Conservation (phyloP, 2,329 filamentous ascomycete species). For the Microascus cirrosus region DNA sequence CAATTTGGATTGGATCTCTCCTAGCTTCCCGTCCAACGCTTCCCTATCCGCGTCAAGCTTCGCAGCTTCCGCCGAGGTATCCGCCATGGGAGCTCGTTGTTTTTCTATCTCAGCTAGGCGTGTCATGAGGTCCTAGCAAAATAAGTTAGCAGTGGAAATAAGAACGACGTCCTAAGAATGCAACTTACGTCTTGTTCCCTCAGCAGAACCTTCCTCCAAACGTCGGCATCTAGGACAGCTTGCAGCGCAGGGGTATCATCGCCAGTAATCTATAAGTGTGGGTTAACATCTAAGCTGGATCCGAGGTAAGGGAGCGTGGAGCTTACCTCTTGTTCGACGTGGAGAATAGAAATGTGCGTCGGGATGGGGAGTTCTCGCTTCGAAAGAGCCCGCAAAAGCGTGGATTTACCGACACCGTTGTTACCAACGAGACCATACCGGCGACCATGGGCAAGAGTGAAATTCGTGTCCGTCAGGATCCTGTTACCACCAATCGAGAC, state of each 20-base stretch:
- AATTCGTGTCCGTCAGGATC: conserved; percentile 80
- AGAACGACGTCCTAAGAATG: not conserved
- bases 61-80: conserved; percentile 82
- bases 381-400: conserved; percentile 82
- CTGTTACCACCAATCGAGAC: conserved; percentile 82
- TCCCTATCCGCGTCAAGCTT: conserved; percentile 80
- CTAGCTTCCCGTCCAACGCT: conserved; percentile 79
- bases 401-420: conserved; percentile 98
- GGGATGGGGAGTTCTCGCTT: conserved; percentile 90
- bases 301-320: not conserved
- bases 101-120: conserved; percentile 68
- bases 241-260: conserved; percentile 93
- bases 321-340: conserved; percentile 88
- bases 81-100: conserved; percentile 69
- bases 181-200: conserved; percentile 68
- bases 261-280: conserved; percentile 60
- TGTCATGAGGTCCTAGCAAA: conserved; percentile 59
- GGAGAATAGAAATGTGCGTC: conserved; percentile 94
- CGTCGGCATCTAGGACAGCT: conserved; percentile 91
- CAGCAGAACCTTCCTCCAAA: conserved; percentile 93
- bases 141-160: not conserved
- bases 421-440: conserved; percentile 96
- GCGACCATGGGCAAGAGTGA: conserved; percentile 84
- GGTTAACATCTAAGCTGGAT: not conserved
- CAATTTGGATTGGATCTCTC: conserved; percentile 83